These are phyloP conservation scores for Penicillium sp. DNA, from an alignment of 2,329 filamentous ascomycete genomes.

Conservation along the genomic window DNA sequence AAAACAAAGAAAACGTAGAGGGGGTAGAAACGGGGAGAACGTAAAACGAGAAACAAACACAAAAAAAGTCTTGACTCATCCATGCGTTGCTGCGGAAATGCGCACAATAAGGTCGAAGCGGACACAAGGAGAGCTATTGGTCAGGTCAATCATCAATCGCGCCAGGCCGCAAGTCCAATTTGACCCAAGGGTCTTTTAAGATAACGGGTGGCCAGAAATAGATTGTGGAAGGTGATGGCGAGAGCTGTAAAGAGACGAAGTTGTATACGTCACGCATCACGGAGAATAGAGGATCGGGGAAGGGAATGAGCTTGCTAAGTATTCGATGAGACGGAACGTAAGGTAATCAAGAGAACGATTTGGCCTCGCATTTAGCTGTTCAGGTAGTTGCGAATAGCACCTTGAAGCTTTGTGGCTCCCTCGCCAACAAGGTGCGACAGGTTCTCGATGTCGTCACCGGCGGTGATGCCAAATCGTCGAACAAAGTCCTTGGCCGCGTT, in stretches of 20 bases:
- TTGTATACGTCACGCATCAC: constrained; percentile 28
- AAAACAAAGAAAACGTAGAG: constrained; percentile 11
- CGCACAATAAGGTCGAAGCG: constrained; percentile 14
- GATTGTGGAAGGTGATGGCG: constrained; percentile 10
- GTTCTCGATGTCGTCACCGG: constrained; percentile 94
- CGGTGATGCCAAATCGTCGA: constrained; percentile 91
- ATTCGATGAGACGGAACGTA: constrained; percentile 24
- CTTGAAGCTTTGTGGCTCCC: constrained; percentile 82
- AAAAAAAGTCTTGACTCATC: constrained; percentile 21
- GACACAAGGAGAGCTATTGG: constrained; percentile 10
- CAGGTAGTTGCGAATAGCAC: constrained; percentile 57
- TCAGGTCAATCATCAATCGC: constrained; percentile 16
- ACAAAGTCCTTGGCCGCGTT: constrained; percentile 95
- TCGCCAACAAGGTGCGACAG: constrained; percentile 82
- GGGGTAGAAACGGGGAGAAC: not conserved
- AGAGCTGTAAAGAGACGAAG: constrained; percentile 11
- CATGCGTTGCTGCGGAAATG: constrained; percentile 20
- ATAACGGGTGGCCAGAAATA: constrained; percentile 7
- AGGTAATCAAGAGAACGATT: constrained; percentile 16
- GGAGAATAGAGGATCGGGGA: constrained; percentile 5
- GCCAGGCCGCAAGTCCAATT: constrained; percentile 19
- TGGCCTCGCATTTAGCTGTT: constrained; percentile 48
- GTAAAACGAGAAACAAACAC: constrained; percentile 14
- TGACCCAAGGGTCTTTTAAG: constrained; percentile 20
- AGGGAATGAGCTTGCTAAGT: constrained; percentile 32